Evolutionary conservation across 1,139 yeast species (phyloP), one percentile per base, ranked within the genome.

Genomic region (Pichia sp.): DNA sequence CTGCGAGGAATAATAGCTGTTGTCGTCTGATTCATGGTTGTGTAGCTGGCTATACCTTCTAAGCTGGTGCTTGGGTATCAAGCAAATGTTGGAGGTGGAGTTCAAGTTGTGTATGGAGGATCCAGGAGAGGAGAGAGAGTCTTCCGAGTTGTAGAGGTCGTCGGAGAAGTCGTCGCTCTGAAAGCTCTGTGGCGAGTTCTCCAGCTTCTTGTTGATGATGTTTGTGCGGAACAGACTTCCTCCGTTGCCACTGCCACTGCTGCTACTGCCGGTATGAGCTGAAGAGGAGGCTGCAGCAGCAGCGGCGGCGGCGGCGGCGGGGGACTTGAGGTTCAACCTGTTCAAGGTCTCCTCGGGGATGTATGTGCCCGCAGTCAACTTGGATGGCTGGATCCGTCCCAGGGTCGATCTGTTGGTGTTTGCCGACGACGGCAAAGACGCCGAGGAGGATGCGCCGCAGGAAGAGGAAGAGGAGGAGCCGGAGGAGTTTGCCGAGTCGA

Each of bases 1-100:
- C 5, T 13, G 16, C 2, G 36, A 31, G 16, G 36, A 13, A 4
- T 31, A 31, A n/a, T 31, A 31, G 16, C 36, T n/a, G 16, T 13
- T 31, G 16, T 31, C 36, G 6, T 31, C 36, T 10, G 36, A 31
- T 6, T 31, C 47, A 28, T 40, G n/a, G 13, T 26, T 19, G 30
- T 40, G 58, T 34, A 57, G 55, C 44, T 54, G 57, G 37, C 57
- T 61, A 31, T 58, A 58, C 48, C 57, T 62, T 47, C 55, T 62
- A 2, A 60, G 46, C 51, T 64, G 66, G 54, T 66, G 69, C 50
- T 66, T 66, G 41, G 69, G 69, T 26, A 59, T 62, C 40, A 66
- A 49, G 39, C 54, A 49, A 4, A 58, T 58, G 12, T 41, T 40
- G 3, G 37, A 23, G 4, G 46, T 21, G 6, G 51, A 48, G 30